Base-by-base conservation (phyloP, 2,329 filamentous ascomycete species). In the Chaetothyriales sp. region DNA sequence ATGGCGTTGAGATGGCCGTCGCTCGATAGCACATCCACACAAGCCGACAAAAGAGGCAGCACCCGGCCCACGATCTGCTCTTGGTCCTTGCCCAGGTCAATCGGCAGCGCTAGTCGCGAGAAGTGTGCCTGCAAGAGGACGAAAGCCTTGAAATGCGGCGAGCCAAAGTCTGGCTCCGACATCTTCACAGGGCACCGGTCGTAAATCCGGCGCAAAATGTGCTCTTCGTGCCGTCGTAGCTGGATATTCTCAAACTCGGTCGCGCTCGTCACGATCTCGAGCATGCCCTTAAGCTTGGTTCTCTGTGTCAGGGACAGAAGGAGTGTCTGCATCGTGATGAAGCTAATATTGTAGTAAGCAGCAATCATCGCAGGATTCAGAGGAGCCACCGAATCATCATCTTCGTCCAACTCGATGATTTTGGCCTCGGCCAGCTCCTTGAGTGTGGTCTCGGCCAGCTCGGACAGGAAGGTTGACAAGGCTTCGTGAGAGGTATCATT, bases 271-370 rank as follows among this genome's bases (percentile, higher is more conserved):
- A 96, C 82, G 61, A 98, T 96, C 68, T 98, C 92, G 50, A 98
- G 75, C 44, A 98, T 89, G 46, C 88, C 88, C 76, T 98, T 98
- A 57, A 98, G 79, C 73, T 95, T 96, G 3, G 89, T 96, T 59
- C 83, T 83, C 43, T 81, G 81, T 50, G 80, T 89, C 46, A 98
- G 76, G 12, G 92, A 98, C 51, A 98, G 75, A 48, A 98, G 74
- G 75, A 98, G 90, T 0, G 92, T 98, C 70, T 98, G 90, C 89
- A 98, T 98, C 2, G 92, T 98, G 66, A 95, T 86, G 70, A 95
- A 96, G 5, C 90, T 95, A 63, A 98, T 95, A 68, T 95, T 96
- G 76, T 98, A 98, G 74, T 98, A 96, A 1, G 92, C 88, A 8
- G 86, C 88, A 63, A 98, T 96, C 86, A 95, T 95, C 59, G 92